Conservation (phyloP, 1,284 basidiomycete species). For the Leccinum glutinopallens region DNA sequence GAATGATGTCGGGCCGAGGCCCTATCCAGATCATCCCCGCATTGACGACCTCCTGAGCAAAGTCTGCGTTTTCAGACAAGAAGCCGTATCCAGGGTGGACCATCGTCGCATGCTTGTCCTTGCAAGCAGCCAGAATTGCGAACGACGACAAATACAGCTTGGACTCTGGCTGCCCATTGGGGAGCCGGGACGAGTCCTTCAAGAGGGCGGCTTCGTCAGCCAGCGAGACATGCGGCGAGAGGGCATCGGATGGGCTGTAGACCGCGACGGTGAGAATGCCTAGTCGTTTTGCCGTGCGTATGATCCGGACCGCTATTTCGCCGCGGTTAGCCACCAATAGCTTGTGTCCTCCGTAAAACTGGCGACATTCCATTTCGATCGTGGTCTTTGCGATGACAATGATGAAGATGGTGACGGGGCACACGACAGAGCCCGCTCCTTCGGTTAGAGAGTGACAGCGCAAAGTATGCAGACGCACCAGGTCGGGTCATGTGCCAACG, state of each 20-base stretch:
- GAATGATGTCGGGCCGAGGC: slow-evolving; percentile 55
- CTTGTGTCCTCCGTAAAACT: slow-evolving; percentile 36
- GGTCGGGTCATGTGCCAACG: not conserved
- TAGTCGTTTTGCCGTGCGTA: slow-evolving; percentile 53
- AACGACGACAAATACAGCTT: slow-evolving; percentile 46
- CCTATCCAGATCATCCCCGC: slow-evolving; percentile 64
- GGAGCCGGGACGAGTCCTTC: slow-evolving; percentile 21
- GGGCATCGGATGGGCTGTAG: slow-evolving; percentile 56
- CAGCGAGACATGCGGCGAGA: slow-evolving; percentile 54
- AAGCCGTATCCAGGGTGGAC: slow-evolving; percentile 73
- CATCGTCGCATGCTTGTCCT: slow-evolving; percentile 49
- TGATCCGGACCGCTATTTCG: slow-evolving; percentile 58
- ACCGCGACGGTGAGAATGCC: slow-evolving; percentile 52
- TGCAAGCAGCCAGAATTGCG: slow-evolving; percentile 48
- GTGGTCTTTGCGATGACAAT: not conserved
- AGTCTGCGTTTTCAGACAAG: slow-evolving; percentile 64
- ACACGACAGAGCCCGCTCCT: not conserved
- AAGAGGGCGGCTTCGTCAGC: slow-evolving; percentile 52
- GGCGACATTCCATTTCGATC: slow-evolving; percentile 18
- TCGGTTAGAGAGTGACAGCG: not conserved
- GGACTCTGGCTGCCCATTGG: slow-evolving; percentile 35
- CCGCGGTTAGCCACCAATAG: slow-evolving; percentile 53
- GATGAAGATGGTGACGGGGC: not conserved
- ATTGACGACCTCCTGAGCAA: slow-evolving; percentile 51
- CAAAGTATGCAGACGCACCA: slow-evolving; percentile 1